These are phyloP conservation scores for Stagonosporopsis chrysanthemi DNA, from an alignment of 2,329 filamentous ascomycete species.

Conservation along the genomic window DNA sequence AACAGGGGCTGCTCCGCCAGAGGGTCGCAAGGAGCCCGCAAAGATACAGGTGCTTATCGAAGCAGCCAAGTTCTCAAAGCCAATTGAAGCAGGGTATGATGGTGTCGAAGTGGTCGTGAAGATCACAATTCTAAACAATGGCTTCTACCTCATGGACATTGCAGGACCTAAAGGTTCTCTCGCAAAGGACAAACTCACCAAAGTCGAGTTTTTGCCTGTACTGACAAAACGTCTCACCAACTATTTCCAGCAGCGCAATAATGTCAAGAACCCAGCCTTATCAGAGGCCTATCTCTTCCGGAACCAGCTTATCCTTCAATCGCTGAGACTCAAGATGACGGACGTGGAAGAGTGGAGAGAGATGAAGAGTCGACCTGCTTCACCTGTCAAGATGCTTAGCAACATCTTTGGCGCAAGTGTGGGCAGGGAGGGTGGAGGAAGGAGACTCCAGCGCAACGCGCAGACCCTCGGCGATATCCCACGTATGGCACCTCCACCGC, in stretches of 20 bases:
- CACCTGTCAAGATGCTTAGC: slow-evolving; percentile 88
- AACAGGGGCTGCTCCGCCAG: slow-evolving; percentile 66
- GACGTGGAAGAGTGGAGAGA: slow-evolving; percentile 61
- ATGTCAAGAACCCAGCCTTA: slow-evolving; percentile 69
- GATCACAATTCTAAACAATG: slow-evolving; percentile 63
- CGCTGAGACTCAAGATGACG: slow-evolving; percentile 69
- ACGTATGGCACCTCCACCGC: slow-evolving; percentile 43
- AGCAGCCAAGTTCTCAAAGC: slow-evolving; percentile 69
- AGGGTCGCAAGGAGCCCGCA: slow-evolving; percentile 72
- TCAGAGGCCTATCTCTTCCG: slow-evolving; percentile 76
- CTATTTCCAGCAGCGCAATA: slow-evolving; percentile 74
- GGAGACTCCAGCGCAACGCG: slow-evolving; percentile 46
- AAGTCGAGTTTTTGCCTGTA: slow-evolving; percentile 76
- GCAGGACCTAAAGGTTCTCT: slow-evolving; percentile 73
- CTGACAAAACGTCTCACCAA: slow-evolving; percentile 77
- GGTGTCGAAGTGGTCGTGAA: slow-evolving; percentile 76
- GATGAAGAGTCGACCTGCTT: slow-evolving; percentile 75
- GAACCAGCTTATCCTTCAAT: slow-evolving; percentile 78
- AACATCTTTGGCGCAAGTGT: slow-evolving; percentile 74
- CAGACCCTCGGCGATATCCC: slow-evolving; percentile 48
- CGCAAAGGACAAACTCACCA: slow-evolving; percentile 76
- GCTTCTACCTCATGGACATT: slow-evolving; percentile 64
- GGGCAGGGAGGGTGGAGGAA: slow-evolving; percentile 50
- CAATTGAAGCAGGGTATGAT: slow-evolving; percentile 52
- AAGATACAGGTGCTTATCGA: slow-evolving; percentile 77